These are phyloP conservation scores for Cruciata laevipes DNA, from an alignment of 257 asterid species.

Conservation along the genomic window DNA sequence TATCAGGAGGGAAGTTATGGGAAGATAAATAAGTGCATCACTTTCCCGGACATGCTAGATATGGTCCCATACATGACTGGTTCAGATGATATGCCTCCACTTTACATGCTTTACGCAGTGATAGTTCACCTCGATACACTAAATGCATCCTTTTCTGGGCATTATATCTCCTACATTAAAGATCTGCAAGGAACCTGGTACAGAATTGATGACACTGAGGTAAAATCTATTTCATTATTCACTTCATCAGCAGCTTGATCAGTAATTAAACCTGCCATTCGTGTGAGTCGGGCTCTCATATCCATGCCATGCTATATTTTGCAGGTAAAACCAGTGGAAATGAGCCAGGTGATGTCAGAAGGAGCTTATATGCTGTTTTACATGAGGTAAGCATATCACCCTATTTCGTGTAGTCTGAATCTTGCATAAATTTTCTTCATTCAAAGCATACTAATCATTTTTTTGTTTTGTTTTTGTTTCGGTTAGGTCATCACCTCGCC, in stretches of 20 bases:
- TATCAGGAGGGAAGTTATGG: conserved; percentile 79
- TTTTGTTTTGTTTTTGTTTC: not conserved
- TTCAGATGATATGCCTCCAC: conserved; percentile 67
- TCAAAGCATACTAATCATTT: not conserved
- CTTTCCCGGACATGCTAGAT: conserved; percentile 77
- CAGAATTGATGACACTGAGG: conserved; percentile 82
- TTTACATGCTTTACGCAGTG: conserved; percentile 72
- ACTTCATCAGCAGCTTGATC: not conserved
- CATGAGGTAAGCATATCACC: conserved; percentile 47
- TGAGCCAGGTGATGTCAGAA: conserved; percentile 69
- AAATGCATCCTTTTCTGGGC: conserved; percentile 76
- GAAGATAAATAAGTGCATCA: conserved; percentile 72
- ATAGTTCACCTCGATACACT: conserved; percentile 75
- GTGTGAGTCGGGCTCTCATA: not conserved
- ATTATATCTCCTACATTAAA: conserved; percentile 67
- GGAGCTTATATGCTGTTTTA: conserved; percentile 87
- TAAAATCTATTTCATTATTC: conserved; percentile 12
- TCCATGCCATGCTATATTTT: conserved; percentile 12
- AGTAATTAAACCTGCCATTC: not conserved
- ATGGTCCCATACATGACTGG: conserved; percentile 81
- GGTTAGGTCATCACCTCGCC: conserved; percentile 63
- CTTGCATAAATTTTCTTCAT: not conserved
- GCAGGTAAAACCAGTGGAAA: conserved; percentile 65
- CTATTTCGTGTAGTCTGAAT: not conserved
- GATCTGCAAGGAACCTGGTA: conserved; percentile 75